Percentiles rank a stretch among this genome's conserved stretches.
Evolutionary conservation across 805 yeast species (phyloP).

Genomic region (Starmerella roubikii): DNA sequence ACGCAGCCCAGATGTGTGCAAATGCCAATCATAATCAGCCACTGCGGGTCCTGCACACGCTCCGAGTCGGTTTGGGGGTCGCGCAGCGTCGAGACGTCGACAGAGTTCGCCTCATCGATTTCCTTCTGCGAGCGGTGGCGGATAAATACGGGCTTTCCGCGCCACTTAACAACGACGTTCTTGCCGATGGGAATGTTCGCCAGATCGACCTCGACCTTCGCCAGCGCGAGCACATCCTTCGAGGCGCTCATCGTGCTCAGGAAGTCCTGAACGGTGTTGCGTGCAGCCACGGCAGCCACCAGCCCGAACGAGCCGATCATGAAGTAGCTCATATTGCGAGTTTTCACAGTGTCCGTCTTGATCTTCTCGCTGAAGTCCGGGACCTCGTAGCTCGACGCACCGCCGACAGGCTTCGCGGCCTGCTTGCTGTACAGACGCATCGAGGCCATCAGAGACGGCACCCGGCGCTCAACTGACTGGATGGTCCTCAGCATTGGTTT

Average conservation of each 20-base stretch:
- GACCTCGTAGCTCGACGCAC: constrained; percentile 60
- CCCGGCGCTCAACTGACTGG: constrained; percentile 13
- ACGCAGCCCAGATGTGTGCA: constrained; percentile 99
- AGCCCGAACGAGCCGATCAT: constrained; percentile 95
- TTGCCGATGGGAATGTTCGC: constrained; percentile 92
- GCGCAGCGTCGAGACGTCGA: constrained; percentile 65
- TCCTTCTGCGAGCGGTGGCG: constrained; percentile 95
- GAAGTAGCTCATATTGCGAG: constrained; percentile 85
- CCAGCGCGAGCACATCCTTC: constrained; percentile 98
- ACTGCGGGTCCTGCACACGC: constrained; percentile 92
- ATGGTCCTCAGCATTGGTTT: constrained; percentile 13
- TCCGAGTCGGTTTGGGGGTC: constrained; percentile 90
- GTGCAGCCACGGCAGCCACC: constrained; percentile 85
- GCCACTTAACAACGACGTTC: constrained; percentile 98
- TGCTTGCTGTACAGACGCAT: constrained; percentile 13
- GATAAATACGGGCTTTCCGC: constrained; percentile 98
- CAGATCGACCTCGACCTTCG: constrained; percentile 94
- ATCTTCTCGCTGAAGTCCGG: constrained; percentile 80
- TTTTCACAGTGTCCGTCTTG: constrained; percentile 60
- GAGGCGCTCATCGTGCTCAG: constrained; percentile 91
- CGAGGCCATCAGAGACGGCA: constrained; percentile 7
- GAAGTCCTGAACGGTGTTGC: constrained; percentile 86
- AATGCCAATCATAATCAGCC: constrained; percentile 98
- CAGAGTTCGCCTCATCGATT: constrained; percentile 83
- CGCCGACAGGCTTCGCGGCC: constrained; percentile 22